phyloP scores from a whole-genome alignment of 352 stramenopile genomes.

The Phytophthora nicotianae region DNA sequence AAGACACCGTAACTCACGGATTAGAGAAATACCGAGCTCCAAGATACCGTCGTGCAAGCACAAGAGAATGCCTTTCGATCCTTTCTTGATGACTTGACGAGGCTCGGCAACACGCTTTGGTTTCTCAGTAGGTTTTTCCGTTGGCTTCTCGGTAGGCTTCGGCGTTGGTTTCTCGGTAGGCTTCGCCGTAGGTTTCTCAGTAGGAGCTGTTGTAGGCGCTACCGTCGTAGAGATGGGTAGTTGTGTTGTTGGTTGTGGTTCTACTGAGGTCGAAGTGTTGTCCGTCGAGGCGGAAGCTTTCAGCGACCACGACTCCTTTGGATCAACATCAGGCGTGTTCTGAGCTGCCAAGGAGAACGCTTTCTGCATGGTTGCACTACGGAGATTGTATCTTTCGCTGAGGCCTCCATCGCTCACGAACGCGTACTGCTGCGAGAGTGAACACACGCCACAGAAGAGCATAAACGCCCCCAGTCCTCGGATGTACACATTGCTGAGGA shows the following conservation, averaged over 20 bases:
- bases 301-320: conserved; percentile 11
- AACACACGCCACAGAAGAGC: conserved; percentile 36
- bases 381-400: conserved; percentile 14
- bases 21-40: conserved; percentile 52
- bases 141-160: conserved; percentile 23
- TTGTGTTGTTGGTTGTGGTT: conserved; percentile 6
- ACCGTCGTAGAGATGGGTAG: neutral
- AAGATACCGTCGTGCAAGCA: conserved; percentile 49
- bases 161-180: conserved; percentile 11
- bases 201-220: neutral
- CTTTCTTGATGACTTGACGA: conserved; percentile 36
- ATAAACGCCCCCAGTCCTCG: conserved; percentile 31
- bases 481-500: conserved; percentile 48
- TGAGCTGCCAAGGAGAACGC: conserved; percentile 15
- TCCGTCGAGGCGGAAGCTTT: conserved; percentile 15
- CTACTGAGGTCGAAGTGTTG: conserved; percentile 1
- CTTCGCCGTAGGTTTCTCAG: conserved; percentile 8
- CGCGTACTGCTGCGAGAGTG: conserved; percentile 32
- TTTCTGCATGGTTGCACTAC: conserved; percentile 4
- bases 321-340: conserved; percentile 6
- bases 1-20: conserved; percentile 54
- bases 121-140: conserved; percentile 21
- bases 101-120: conserved; percentile 28
- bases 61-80: conserved; percentile 47
- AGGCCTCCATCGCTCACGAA: conserved; percentile 18